Evolutionary conservation across 2,329 filamentous ascomycete species (phyloP), one percentile per base, ranked within the genome.

Genomic region (Aspergillus candidus): DNA sequence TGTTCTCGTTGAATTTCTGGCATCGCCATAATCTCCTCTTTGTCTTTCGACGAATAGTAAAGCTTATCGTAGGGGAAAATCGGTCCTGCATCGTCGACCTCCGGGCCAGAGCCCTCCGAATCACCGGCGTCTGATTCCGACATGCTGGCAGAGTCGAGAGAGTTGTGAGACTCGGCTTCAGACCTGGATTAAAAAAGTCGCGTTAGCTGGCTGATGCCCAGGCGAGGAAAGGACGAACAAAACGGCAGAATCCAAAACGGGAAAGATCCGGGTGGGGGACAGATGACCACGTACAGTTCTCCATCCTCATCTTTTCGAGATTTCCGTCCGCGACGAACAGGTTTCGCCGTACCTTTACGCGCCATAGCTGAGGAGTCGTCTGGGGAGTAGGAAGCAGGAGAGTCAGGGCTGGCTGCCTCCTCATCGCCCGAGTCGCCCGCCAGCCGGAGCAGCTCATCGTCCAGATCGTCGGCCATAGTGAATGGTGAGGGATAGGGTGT

Each of bases 361-460:
- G 66, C 69, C 59, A 76, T 70, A 22, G 66, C 63, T 46, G 64
- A 59, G 11, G 68, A 58, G 46, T 67, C 47, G 70, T 57, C 71
- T 69, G 47, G 73, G 44, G 66, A 53, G 63, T 63, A 50, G 58
- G 75, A 71, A 49, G 80, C 78, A 40, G 74, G 77, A 32, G 70
- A 74, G 34, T 52, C 56, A 32, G 61, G 68, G 41, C 75, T 73
- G 49, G 80, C 64, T 43, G 68, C 63, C 53, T 78, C 75, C 50
- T 76, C 74, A 51, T 75, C 73, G 40, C 72, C 75, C 48, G 72
- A 70, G 57, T 74, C 84, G 55, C 87, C 93, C 43, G 90, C 93
- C 53, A 97, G 82, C 61, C 88, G 90, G 53, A 97, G 84, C 54
- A 97, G 83, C 72, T 96, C 91, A 58, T 91, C 89, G 64, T 97